phyloP scores from a whole-genome alignment of 345 rosid genomes.

The Fremontodendron californicum region DNA sequence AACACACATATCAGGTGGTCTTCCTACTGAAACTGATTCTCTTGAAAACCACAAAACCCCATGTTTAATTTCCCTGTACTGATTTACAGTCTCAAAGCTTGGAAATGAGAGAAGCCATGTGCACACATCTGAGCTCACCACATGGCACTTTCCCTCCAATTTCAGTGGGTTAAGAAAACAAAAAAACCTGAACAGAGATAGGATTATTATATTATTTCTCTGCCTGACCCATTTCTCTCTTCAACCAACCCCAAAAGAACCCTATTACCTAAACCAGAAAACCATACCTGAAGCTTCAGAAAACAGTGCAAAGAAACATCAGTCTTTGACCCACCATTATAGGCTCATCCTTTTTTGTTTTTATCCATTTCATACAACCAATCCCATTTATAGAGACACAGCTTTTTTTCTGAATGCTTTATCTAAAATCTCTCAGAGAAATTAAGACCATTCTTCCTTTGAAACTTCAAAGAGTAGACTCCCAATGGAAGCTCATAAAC shows the following conservation, averaged over 20 bases:
- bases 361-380: neutral
- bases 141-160: slow-evolving; percentile 38
- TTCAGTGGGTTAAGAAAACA: slow-evolving; percentile 15
- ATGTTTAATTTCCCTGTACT: slow-evolving; percentile 20
- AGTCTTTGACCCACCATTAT: slow-evolving; percentile 4
- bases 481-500: too few relatives aligned
- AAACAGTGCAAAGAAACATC: slow-evolving; percentile 5
- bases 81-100: slow-evolving; percentile 40
- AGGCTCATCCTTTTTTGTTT: too few relatives aligned
- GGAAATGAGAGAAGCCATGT: slow-evolving; percentile 57
- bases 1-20: slow-evolving; percentile 24
- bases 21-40: slow-evolving; percentile 34
- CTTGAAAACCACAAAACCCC: slow-evolving; percentile 36
- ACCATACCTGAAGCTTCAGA: slow-evolving; percentile 2
- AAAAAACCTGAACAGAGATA: neutral
- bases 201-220: slow-evolving; percentile 11
- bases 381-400: neutral
- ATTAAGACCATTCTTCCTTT: neutral
- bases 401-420: neutral
- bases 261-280: slow-evolving; percentile 16
- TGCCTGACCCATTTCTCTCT: slow-evolving; percentile 7
- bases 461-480: neutral
- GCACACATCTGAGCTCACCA: slow-evolving; percentile 52
- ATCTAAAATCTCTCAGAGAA: neutral
- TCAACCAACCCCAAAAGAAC: slow-evolving; percentile 18